Conservation (phyloP, 2,329 filamentous ascomycete genomes). For the Metarhizium guizhouense region DNA sequence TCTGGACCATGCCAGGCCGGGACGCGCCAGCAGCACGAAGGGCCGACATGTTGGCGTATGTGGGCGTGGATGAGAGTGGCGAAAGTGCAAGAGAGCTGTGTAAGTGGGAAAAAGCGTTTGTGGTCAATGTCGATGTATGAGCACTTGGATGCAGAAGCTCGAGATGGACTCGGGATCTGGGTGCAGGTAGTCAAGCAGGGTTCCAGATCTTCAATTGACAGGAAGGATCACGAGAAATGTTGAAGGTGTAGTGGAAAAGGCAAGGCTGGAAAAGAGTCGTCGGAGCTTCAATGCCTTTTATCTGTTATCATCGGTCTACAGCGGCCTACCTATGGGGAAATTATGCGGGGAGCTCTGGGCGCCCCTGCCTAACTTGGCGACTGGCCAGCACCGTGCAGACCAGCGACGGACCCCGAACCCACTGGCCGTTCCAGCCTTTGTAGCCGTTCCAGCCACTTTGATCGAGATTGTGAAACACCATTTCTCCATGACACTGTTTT, state of each 20-base stretch:
- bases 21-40: constrained; percentile 9
- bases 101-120: neutral
- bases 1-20: constrained; percentile 1
- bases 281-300: constrained; percentile 5
- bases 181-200: neutral
- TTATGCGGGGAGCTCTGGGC: neutral
- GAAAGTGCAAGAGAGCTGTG: neutral
- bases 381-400: no score
- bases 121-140: neutral
- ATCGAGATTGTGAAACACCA: neutral
- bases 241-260: neutral
- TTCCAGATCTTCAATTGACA: neutral
- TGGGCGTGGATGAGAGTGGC: neutral
- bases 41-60: constrained; percentile 7
- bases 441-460: neutral
- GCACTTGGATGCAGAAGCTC: neutral
- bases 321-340: constrained; percentile 3
- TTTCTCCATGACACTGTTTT: neutral
- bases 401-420: neutral
- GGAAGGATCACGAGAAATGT: neutral
- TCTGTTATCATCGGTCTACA: constrained; percentile 5
- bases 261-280: neutral
- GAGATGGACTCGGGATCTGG: neutral
- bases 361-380: neutral
- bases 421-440: neutral